These are phyloP conservation scores for Diutina scorzettiae DNA, from an alignment of 1,139 yeast species.

Conservation along the genomic window DNA sequence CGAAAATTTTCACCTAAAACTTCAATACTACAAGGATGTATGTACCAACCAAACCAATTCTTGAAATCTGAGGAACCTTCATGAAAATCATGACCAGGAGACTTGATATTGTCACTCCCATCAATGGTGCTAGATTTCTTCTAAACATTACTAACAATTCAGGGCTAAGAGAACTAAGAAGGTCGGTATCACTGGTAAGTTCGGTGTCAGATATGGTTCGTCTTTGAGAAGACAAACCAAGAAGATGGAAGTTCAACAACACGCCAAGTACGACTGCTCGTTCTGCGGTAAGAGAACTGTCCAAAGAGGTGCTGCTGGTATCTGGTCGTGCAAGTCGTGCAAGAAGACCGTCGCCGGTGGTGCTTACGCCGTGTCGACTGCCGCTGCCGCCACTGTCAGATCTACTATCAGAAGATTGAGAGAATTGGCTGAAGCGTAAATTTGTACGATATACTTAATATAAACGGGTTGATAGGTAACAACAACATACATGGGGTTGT, in stretches of 20 bases:
- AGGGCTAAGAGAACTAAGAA: slow-evolving; percentile 99
- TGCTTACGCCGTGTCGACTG: slow-evolving; percentile 98
- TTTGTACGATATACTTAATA: slow-evolving; percentile 8
- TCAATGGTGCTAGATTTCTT: too few species aligned
- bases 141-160: slow-evolving; percentile 27
- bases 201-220: slow-evolving; percentile 99
- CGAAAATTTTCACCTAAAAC: slow-evolving; percentile 3
- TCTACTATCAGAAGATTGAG: slow-evolving; percentile 99
- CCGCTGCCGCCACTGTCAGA: slow-evolving; percentile 99
- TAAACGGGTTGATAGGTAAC: slow-evolving; percentile 4
- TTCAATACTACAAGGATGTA: slow-evolving; percentile 4
- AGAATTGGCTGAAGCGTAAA: slow-evolving; percentile 98
- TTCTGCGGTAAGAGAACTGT: slow-evolving; percentile 99
- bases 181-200: slow-evolving; percentile 99
- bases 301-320: slow-evolving; percentile 97
- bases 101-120: too few species aligned
- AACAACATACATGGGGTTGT: background rate
- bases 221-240: slow-evolving; percentile 99
- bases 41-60: slow-evolving; percentile 1
- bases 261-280: slow-evolving; percentile 97
- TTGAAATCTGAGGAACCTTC: background rate
- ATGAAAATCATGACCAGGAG: too few species aligned
- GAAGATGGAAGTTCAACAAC: slow-evolving; percentile 98
- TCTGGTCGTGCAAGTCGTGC: slow-evolving; percentile 97
- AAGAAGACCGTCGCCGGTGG: slow-evolving; percentile 98